Evolutionary conservation across 345 rosid genomes (phyloP).

Genomic region (Turritis glabra): DNA sequence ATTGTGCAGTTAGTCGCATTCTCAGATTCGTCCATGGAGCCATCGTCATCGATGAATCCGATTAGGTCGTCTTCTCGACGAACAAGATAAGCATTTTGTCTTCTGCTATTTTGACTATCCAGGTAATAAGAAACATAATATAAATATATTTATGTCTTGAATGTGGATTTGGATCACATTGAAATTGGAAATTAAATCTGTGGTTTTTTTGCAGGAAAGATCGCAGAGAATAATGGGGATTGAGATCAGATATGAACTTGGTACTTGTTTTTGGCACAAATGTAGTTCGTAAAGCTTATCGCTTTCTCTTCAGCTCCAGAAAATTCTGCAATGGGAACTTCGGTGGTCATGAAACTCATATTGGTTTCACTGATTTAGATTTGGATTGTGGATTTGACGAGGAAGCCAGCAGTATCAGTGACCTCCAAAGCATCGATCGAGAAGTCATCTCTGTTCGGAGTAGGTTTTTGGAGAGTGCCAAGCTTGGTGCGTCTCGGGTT

Average conservation of each 20-base stretch:
- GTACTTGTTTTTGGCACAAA: constrained; percentile 47
- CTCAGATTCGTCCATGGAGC: constrained; percentile 7
- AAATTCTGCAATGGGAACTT: constrained; percentile 44
- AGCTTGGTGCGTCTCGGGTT: constrained; percentile 53
- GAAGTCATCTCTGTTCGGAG: constrained; percentile 27
- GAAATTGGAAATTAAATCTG: not conserved
- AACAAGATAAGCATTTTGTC: constrained; percentile 13
- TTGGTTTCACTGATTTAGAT: constrained; percentile 47
- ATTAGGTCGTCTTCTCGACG: not conserved
- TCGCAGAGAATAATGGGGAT: constrained; percentile 50
- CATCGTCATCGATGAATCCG: constrained; percentile 21
- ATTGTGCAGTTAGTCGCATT: not conserved
- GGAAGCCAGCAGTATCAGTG: constrained; percentile 21
- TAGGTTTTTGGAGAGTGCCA: constrained; percentile 44
- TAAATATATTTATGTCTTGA: not conserved
- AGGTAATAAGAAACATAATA: not conserved
- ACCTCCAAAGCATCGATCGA: constrained; percentile 16
- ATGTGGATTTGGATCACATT: not conserved
- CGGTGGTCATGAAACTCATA: constrained; percentile 36
- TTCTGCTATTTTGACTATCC: constrained; percentile 1
- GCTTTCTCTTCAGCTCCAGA: constrained; percentile 41
- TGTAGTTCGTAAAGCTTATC: constrained; percentile 45
- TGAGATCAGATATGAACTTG: constrained; percentile 49
- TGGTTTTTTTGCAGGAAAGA: constrained; percentile 16
- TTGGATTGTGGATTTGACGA: constrained; percentile 37